These are phyloP conservation scores for Zasmidium cellare DNA, from an alignment of 2,329 filamentous ascomycete genomes.

Conservation along the genomic window DNA sequence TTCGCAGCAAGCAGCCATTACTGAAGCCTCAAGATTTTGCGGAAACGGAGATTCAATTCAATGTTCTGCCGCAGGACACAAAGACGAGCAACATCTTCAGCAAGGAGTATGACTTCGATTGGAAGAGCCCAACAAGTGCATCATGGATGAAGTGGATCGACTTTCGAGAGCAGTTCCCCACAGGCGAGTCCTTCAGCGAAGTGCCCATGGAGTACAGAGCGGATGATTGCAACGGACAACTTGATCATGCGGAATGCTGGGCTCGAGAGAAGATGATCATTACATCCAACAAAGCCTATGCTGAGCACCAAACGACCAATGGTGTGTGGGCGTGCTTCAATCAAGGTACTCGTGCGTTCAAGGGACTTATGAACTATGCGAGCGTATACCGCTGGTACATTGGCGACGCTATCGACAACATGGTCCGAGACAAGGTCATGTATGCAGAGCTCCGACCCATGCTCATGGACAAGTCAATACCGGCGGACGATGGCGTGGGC, in stretches of 20 bases:
- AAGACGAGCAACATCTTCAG: conserved; percentile 50
- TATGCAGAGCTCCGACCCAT: conserved; percentile 72
- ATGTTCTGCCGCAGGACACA: conserved; percentile 43
- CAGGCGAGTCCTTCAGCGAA: conserved; percentile 12
- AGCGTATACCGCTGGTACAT: conserved; percentile 64
- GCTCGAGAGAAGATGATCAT: conserved; percentile 32
- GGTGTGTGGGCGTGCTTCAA: conserved; percentile 65
- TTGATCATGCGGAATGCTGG: conserved; percentile 29
- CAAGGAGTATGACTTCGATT: conserved; percentile 42
- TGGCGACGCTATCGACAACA: conserved; percentile 58
- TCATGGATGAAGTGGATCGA: conserved; percentile 48
- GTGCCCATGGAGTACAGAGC: conserved; percentile 11
- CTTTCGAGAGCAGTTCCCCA: conserved; percentile 46
- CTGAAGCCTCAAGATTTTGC: conserved; percentile 43
- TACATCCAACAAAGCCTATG: conserved; percentile 23
- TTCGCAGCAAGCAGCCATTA: conserved; percentile 62
- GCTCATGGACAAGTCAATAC: conserved; percentile 66
- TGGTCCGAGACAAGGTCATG: conserved; percentile 65
- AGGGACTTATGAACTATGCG: conserved; percentile 69
- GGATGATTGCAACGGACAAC: conserved; percentile 5
- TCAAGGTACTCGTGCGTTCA: conserved; percentile 69
- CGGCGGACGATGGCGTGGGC: conserved; percentile 55
- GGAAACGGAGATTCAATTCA: conserved; percentile 63
- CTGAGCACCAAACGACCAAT: conserved; percentile 29
- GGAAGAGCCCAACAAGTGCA: conserved; percentile 24